phyloP scores from a whole-genome alignment of 2,329 filamentous ascomycete genomes.

The Claviceps arundinis region DNA sequence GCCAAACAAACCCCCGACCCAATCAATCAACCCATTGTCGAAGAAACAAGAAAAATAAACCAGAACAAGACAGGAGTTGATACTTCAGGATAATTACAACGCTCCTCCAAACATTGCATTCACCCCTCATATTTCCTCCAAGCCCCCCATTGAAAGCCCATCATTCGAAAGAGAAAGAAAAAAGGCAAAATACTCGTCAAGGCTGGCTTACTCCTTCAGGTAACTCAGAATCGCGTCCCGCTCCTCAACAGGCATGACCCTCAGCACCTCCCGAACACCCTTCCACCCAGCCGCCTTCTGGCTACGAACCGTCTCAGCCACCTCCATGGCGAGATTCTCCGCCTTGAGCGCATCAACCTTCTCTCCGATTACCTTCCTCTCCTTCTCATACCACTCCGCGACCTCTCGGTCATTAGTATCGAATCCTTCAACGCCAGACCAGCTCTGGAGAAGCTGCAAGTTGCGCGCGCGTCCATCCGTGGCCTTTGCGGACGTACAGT shows the following conservation, averaged over 20 bases:
- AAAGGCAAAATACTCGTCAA: background rate
- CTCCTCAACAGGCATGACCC: constrained; percentile 78
- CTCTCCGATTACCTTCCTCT: constrained; percentile 66
- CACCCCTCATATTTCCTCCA: background rate
- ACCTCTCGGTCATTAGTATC: constrained; percentile 69
- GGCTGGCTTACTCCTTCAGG: constrained; percentile 28
- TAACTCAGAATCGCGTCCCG: constrained; percentile 67
- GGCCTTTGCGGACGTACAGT: constrained; percentile 26
- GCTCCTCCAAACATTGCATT: constrained; percentile 5
- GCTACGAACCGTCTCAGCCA: constrained; percentile 29
- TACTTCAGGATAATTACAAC: background rate
- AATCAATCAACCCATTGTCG: background rate
- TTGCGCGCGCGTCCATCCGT: constrained; percentile 49
- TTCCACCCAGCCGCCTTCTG: constrained; percentile 59
- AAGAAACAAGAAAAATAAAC: background rate
- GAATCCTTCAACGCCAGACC: constrained; percentile 69
- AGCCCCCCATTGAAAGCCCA: background rate
- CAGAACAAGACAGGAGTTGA: background rate
- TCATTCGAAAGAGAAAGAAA: background rate
- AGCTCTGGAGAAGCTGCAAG: constrained; percentile 65
- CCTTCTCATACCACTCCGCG: constrained; percentile 91
- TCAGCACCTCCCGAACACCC: constrained; percentile 74
- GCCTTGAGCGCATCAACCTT: constrained; percentile 78
- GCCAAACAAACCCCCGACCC: background rate
- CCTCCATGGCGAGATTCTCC: constrained; percentile 44